Base-by-base conservation (phyloP, 805 yeast species). In the Pichia manshurica region DNA sequence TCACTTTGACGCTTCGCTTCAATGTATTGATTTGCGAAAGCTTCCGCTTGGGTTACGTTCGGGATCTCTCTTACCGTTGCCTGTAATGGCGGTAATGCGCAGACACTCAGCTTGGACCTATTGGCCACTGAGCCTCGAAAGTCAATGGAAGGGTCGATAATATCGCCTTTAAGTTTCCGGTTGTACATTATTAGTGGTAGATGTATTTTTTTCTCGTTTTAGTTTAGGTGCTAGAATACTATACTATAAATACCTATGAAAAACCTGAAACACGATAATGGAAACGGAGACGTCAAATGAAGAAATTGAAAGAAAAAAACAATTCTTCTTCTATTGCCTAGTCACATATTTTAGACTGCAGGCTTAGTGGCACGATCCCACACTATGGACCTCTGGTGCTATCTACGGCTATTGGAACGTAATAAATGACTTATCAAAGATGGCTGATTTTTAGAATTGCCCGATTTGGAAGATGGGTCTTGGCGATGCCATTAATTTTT, bases 161-260 rank as follows among this genome's bases (percentile, higher is more conserved):
- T 52, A 34, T 63, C 58, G 5, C 66, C 67, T 39, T 48, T 58
- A 28, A 56, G 54, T 34, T 55, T 56, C 31, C 56, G 50, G 57
- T 28, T 36, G n/a, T 49, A 47, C 49, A 47, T 46, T 8, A 8
- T 13, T 19, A 10, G 32, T 16, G 20, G 8, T 8, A 9, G 9
- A 17, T 20, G 7, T 15, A 19, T n/a, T 39, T 4, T n/a, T 39
- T n/a, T n/a, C n/a, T n/a, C n/a, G n/a, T n/a, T n/a, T n/a, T n/a
- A n/a, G n/a, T n/a, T n/a, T n/a, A n/a, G n/a, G n/a, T n/a, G n/a
- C n/a, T n/a, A n/a, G n/a, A n/a, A n/a, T n/a, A n/a, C 13, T 9
- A 23, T 17, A 16, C 12, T 6, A 17, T n/a, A n/a, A n/a, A n/a
- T n/a, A n/a, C n/a, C n/a, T n/a, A n/a, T n/a, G n/a, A n/a, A n/a